Percentiles rank a stretch among this genome's conserved stretches.
Evolutionary conservation across 805 yeast species (phyloP).

Genomic region (Ascoidea tarda): DNA sequence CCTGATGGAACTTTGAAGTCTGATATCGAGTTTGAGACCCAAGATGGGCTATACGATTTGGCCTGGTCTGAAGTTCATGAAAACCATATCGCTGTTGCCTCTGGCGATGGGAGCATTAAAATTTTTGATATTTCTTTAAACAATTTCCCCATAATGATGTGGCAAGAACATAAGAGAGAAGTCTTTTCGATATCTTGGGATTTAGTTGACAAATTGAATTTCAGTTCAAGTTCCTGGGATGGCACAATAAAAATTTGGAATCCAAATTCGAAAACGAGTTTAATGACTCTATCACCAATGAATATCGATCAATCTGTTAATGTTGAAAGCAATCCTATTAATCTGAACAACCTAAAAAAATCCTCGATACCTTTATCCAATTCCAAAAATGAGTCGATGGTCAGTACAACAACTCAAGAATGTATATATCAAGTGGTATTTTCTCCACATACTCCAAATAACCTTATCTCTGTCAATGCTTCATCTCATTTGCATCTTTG

Average conservation of each 20-base stretch:
- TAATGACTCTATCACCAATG: slow-evolving; percentile 36
- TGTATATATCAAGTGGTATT: slow-evolving; percentile 73
- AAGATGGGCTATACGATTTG: slow-evolving; percentile 80
- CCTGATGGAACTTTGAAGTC: slow-evolving; percentile 46
- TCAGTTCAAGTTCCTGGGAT: slow-evolving; percentile 85
- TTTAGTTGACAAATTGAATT: slow-evolving; percentile 46
- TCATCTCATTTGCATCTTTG: slow-evolving; percentile 65
- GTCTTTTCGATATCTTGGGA: slow-evolving; percentile 69
- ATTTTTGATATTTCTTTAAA: slow-evolving; percentile 62
- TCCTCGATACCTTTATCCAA: slow-evolving; percentile 23
- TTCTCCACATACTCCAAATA: slow-evolving; percentile 72
- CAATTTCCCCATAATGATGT: slow-evolving; percentile 59
- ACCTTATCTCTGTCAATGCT: slow-evolving; percentile 58
- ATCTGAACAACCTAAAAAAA: slow-evolving; percentile 2
- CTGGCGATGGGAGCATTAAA: slow-evolving; percentile 84
- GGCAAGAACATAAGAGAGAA: slow-evolving; percentile 66
- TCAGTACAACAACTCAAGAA: slow-evolving; percentile 25
- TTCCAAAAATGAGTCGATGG: slow-evolving; percentile 17
- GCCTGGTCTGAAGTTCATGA: slow-evolving; percentile 90
- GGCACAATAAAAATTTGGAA: slow-evolving; percentile 75
- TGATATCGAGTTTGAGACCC: slow-evolving; percentile 64
- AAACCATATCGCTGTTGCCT: slow-evolving; percentile 67
- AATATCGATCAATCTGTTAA: slow-evolving; percentile 10
- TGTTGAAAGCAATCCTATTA: slow-evolving; percentile 13
- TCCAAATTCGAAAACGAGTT: slow-evolving; percentile 40